Percentiles rank a stretch among this genome's conserved stretches.
These are phyloP conservation scores for Fusarium sulawesiense DNA, from an alignment of 2,329 filamentous ascomycete species.

Conservation along the genomic window DNA sequence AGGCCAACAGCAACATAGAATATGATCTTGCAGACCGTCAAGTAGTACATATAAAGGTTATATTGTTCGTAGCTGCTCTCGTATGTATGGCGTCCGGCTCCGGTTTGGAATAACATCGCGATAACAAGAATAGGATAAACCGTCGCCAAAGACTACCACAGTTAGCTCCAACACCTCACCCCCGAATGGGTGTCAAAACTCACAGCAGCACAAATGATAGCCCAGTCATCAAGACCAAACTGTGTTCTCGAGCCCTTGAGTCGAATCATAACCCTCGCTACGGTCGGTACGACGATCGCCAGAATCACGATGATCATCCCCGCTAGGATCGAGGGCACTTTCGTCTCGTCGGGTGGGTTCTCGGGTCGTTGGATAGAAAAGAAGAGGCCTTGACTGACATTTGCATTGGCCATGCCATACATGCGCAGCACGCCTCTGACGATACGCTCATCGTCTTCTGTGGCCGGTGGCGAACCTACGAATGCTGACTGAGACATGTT, in stretches of 20 bases:
- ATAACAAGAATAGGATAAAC: slow-evolving; percentile 20
- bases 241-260: neutral
- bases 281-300: slow-evolving; percentile 20
- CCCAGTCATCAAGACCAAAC: slow-evolving; percentile 24
- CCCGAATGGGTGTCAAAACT: neutral
- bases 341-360: slow-evolving; percentile 12
- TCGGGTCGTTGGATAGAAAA: slow-evolving; percentile 13
- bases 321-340: slow-evolving; percentile 9
- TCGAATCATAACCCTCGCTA: slow-evolving; percentile 12
- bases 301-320: slow-evolving; percentile 30
- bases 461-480: slow-evolving; percentile 11
- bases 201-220: slow-evolving; percentile 20
- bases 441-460: slow-evolving; percentile 13
- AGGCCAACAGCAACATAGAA: slow-evolving; percentile 22
- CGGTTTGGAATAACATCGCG: slow-evolving; percentile 17
- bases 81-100: slow-evolving; percentile 18
- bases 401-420: slow-evolving; percentile 10
- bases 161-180: neutral
- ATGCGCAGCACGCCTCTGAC: slow-evolving; percentile 18
- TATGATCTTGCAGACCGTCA: slow-evolving; percentile 12
- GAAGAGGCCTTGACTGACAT: slow-evolving; percentile 10
- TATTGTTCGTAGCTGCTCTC: slow-evolving; percentile 17
- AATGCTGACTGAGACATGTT: slow-evolving; percentile 11
- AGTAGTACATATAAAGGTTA: slow-evolving; percentile 22
- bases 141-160: slow-evolving; percentile 1